Evolutionary conservation across 2,329 filamentous ascomycete species (phyloP).

Genomic region (Cladophialophora chaetospira): DNA sequence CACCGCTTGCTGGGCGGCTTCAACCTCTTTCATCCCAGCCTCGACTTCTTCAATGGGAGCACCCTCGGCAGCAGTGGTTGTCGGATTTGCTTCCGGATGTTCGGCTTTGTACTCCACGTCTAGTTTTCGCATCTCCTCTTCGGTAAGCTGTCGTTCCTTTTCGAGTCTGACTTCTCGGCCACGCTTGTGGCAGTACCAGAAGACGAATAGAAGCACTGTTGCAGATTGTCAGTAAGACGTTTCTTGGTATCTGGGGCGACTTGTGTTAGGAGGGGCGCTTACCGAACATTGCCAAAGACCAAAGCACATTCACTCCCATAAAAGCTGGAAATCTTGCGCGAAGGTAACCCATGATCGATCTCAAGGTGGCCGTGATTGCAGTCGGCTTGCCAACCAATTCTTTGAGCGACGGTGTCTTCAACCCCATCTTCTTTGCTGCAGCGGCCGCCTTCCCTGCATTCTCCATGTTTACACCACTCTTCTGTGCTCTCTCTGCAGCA

Average conservation of each 20-base stretch:
- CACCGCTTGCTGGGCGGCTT: conserved; percentile 37
- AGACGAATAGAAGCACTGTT: conserved; percentile 81
- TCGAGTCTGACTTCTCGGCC: conserved; percentile 82
- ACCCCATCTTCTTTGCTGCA: conserved; percentile 65
- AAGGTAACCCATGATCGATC: conserved; percentile 86
- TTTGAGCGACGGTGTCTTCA: conserved; percentile 72
- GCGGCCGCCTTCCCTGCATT: conserved; percentile 54
- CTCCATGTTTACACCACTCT: conserved; percentile 62
- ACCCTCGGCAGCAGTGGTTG: conserved; percentile 45
- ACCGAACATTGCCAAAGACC: conserved; percentile 87
- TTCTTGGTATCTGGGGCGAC: not conserved
- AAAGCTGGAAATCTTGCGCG: conserved; percentile 87
- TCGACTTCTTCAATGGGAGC: conserved; percentile 44
- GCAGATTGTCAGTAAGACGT: not conserved
- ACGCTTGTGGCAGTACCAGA: conserved; percentile 98
- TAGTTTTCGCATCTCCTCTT: conserved; percentile 46
- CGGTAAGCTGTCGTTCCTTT: conserved; percentile 54
- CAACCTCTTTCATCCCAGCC: conserved; percentile 44
- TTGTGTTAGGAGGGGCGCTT: conserved; percentile 44
- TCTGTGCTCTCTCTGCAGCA: conserved; percentile 66
- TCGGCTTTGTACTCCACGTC: conserved; percentile 40
- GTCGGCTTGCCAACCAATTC: conserved; percentile 83
- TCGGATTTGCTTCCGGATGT: conserved; percentile 39
- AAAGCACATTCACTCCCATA: conserved; percentile 85
- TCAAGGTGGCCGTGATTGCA: conserved; percentile 79